Evolutionary conservation across 345 rosid species (phyloP).

Genomic region (Rubroshorea leprosula): DNA sequence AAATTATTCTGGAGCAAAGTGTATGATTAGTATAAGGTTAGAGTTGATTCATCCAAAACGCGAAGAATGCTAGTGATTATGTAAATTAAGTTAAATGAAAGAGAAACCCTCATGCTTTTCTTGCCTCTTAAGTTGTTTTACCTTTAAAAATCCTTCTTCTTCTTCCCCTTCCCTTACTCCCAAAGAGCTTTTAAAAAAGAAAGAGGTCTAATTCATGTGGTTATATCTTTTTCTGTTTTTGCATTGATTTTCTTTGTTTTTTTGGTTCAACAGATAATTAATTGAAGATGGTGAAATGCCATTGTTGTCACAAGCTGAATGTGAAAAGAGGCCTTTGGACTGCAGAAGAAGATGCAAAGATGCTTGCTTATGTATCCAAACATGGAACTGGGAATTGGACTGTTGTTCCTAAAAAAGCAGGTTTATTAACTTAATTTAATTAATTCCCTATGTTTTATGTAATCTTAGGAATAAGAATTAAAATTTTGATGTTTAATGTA

Average conservation of each 20-base stretch:
- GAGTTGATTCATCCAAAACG: slow-evolving; percentile 13
- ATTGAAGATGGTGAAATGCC: slow-evolving; percentile 33
- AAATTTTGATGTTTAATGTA: no score
- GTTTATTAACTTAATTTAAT: slow-evolving; percentile 17
- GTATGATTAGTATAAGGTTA: slow-evolving; percentile 6
- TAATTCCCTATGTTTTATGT: slow-evolving; percentile 7
- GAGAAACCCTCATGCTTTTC: slow-evolving; percentile 39
- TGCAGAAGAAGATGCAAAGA: slow-evolving; percentile 62
- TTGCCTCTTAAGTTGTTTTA: slow-evolving; percentile 27
- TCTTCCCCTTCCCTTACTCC: slow-evolving; percentile 12
- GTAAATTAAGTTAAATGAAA: slow-evolving; percentile 24
- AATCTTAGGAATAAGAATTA: no score
- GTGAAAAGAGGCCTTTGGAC: slow-evolving; percentile 46
- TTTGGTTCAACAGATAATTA: slow-evolving; percentile 1
- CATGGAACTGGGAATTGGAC: slow-evolving; percentile 60
- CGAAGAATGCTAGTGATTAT: slow-evolving; percentile 30
- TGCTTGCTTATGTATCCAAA: slow-evolving; percentile 46
- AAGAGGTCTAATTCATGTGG: slow-evolving; percentile 1
- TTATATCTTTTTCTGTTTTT: neutral
- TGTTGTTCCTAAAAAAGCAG: slow-evolving; percentile 46
- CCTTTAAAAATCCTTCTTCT: slow-evolving; percentile 27
- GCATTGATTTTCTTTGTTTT: neutral
- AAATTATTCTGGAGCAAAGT: slow-evolving; percentile 24
- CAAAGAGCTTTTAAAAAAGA: slow-evolving; percentile 14
- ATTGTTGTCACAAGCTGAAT: slow-evolving; percentile 43